Evolutionary conservation across 2,329 filamentous ascomycete species (phyloP).

Genomic region (Aureobasidium melanogenum): DNA sequence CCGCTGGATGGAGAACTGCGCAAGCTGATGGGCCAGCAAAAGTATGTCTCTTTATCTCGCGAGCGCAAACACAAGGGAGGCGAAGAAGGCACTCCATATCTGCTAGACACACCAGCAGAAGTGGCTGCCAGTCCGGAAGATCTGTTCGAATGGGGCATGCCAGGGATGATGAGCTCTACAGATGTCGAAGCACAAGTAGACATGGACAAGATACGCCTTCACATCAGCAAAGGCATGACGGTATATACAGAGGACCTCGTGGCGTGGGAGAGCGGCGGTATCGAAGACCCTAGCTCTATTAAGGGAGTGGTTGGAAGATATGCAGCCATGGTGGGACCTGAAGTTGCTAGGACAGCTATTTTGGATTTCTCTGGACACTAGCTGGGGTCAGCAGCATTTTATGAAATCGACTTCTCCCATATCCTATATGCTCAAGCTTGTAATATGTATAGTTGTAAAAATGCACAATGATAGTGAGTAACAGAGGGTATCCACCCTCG

Average conservation of each 20-base stretch:
- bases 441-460: no score
- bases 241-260: slow-evolving; percentile 41
- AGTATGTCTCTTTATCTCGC: slow-evolving; percentile 42
- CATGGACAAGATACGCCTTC: slow-evolving; percentile 51
- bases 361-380: slow-evolving; percentile 42
- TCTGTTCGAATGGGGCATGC: slow-evolving; percentile 56
- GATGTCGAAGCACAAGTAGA: slow-evolving; percentile 45
- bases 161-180: slow-evolving; percentile 51
- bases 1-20: slow-evolving; percentile 24
- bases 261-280: slow-evolving; percentile 47
- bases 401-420: neutral
- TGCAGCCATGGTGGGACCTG: slow-evolving; percentile 55
- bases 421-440: no score
- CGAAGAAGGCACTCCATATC: slow-evolving; percentile 16
- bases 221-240: slow-evolving; percentile 29
- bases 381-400: neutral
- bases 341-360: slow-evolving; percentile 48
- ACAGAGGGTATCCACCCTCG: no score
- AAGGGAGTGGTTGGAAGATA: slow-evolving; percentile 60
- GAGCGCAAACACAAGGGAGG: slow-evolving; percentile 23
- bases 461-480: no score
- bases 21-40: slow-evolving; percentile 42
- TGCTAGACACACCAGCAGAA: slow-evolving; percentile 18
- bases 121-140: slow-evolving; percentile 31
- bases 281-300: slow-evolving; percentile 43